Percentiles rank a stretch among this genome's conserved stretches.
phyloP scores from a whole-genome alignment of 345 rosid genomes.

The Bruguiera parviflora region DNA sequence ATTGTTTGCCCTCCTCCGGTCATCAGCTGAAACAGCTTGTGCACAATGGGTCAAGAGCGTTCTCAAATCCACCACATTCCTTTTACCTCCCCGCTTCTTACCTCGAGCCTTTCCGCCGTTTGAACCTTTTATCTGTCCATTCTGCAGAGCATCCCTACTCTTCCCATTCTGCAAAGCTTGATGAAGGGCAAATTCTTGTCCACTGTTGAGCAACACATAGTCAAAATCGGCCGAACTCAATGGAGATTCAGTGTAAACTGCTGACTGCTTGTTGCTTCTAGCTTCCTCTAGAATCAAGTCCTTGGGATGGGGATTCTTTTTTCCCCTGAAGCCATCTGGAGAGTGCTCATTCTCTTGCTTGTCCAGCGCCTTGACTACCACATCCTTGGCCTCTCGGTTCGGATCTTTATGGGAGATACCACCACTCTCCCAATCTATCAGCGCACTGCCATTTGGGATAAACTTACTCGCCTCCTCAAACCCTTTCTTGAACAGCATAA shows the following conservation, averaged over 20 bases:
- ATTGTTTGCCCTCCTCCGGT: conserved; percentile 30
- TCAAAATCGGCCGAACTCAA: conserved; percentile 28
- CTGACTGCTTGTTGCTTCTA: conserved; percentile 33
- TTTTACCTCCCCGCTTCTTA: conserved; percentile 26
- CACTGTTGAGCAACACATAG: conserved; percentile 18
- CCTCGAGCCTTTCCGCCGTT: conserved; percentile 26
- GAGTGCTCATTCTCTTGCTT: conserved; percentile 14
- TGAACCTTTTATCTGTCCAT: conserved; percentile 16
- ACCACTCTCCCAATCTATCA: conserved; percentile 26
- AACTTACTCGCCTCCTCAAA: conserved; percentile 63
- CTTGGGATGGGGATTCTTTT: conserved; percentile 27
- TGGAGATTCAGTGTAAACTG: conserved; percentile 21
- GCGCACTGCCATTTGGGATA: conserved; percentile 36
- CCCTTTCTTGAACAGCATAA: conserved; percentile 54
- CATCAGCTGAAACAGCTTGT: conserved; percentile 35
- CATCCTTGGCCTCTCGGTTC: conserved; percentile 25
- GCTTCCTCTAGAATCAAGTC: conserved; percentile 18
- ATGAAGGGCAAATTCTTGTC: conserved; percentile 22
- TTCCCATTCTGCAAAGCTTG: conserved; percentile 18
- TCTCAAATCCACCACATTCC: conserved; percentile 41
- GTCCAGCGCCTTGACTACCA: conserved; percentile 17
- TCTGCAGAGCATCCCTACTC: conserved; percentile 11
- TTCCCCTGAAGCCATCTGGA: conserved; percentile 18
- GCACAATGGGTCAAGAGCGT: conserved; percentile 41
- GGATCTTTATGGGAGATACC: conserved; percentile 28